Evolutionary conservation across 352 stramenopile species (phyloP), one percentile per base, ranked within the genome.

Genomic region (Phytophthora vignae): DNA sequence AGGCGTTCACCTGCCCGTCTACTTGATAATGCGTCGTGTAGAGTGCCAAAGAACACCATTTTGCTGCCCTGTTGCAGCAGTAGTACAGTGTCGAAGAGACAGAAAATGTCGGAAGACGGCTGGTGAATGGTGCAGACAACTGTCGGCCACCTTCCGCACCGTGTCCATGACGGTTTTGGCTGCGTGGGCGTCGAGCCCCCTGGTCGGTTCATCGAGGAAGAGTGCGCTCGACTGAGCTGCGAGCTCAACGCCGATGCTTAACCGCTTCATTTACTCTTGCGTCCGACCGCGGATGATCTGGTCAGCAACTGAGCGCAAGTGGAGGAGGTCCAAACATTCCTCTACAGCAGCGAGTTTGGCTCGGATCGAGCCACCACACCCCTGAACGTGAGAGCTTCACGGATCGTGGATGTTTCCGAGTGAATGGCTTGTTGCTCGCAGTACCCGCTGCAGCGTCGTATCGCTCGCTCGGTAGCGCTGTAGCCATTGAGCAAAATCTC

Each of bases 71-170:
- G 46, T 29, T 19, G 46, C 14, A 54, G 46, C n/a, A 54, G n/a
- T 15, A 54, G 46, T 3, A 54, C 29, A 4, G 3, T 29, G 21
- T 54, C 46, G 19, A 54, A 54, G n/a, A 54, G 46, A 17, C 14
- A 29, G 46, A 25, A 54, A 6, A 54, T 19, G 11, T 54, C 19
- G 11, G 46, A 29, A 7, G n/a, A 29, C 6, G 46, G 46, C 19
- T 66, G 46, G 9, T 54, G 46, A 15, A 54, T 54, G 10, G 46
- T 54, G 46, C 46, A 54, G 46, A 11, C 46, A 19, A 9, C n/a
- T 29, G 19, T 54, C 14, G 8, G 46, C 19, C n/a, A 54, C 21
- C 14, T 27, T 54, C 9, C 46, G 46, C 8, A 54, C 46, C 8
- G n/a, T 19, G 8, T 54, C 21, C 46, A 54, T 54, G n/a, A 54